Evolutionary conservation across 305 asterid species (phyloP), one percentile per base, ranked within the genome.

Genomic region (Plantago lanceolata): DNA sequence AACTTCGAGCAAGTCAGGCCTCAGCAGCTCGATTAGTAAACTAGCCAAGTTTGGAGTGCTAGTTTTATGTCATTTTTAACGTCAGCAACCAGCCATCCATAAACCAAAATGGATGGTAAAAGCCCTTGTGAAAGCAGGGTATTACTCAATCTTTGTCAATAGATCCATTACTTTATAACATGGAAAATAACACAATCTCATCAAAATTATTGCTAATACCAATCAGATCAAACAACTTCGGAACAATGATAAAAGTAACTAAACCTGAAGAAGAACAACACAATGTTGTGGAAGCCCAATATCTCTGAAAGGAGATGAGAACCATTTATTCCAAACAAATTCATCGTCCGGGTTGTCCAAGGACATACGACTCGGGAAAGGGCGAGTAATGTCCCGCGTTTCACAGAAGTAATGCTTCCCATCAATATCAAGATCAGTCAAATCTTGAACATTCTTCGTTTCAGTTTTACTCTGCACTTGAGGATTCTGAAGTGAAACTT

Each of bases 261-360:
- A 73, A 76, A 93, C 99, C 99, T 93, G 97, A 67, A 93, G 86
- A 67, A 93, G 88, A 82, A 84, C 80, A 74, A 84, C 86, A 59
- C 99, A 93, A 61, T 89, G 99, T 62, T 82, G 88, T 24, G 79
- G 84, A 76, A 93, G 95, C 78, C 99, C 99, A 79, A 93, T 89
- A 67, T 81, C 78, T 62, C 60, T 79, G 80, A 93, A 93, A 72
- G 99, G 87, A 78, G 66, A 71, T 48, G 97, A 85, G 76, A 89
- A 83, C 99, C 99, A 89, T 74, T 84, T 81, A 73, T 93, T 93
- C 99, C 99, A 93, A 68, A 89, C 96, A 78, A 87, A 93, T 77
- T 93, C 99, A 49, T 84, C 94, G 72, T 93, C 99, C 35, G 99
- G 96, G 20, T 79, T 77, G 66, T 78, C 84, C 65, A 84, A 74